These are phyloP conservation scores for Irpex lacteus DNA, from an alignment of 1,284 basidiomycete genomes.

Conservation along the genomic window DNA sequence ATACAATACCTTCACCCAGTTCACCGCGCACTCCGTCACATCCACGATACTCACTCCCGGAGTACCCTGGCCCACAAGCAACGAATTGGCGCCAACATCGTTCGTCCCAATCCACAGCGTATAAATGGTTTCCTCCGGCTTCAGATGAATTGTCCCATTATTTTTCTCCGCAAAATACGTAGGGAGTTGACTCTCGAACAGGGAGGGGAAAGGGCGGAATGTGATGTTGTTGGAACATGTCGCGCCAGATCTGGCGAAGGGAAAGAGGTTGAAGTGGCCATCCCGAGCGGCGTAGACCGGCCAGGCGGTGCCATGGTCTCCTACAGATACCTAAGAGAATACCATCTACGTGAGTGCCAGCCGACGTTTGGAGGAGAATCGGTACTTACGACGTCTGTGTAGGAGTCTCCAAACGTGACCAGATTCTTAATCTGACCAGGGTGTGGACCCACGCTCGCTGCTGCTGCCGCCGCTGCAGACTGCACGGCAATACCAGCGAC, in stretches of 20 bases:
- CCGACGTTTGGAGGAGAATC: too few species aligned
- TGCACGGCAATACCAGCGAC: too few species aligned
- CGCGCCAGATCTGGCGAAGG: conserved; percentile 42
- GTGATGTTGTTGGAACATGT: conserved; percentile 45
- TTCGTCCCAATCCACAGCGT: conserved; percentile 54
- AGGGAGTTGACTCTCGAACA: conserved; percentile 39
- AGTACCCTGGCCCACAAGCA: conserved; percentile 36
- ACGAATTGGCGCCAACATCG: conserved; percentile 38
- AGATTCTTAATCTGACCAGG: conserved; percentile 40
- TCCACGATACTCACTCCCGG: conserved; percentile 40
- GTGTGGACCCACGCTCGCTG: conserved; percentile 10
- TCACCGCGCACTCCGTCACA: conserved; percentile 39
- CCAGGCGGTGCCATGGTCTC: conserved; percentile 30
- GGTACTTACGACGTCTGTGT: conserved; percentile 34
- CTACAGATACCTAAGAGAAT: not conserved
- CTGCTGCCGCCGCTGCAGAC: too few species aligned
- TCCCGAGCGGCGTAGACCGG: conserved; percentile 39
- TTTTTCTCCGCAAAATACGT: conserved; percentile 31
- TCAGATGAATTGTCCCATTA: conserved; percentile 25
- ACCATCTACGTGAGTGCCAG: not conserved
- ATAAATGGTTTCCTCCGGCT: conserved; percentile 38
- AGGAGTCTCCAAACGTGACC: conserved; percentile 47
- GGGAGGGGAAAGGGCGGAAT: conserved; percentile 34
- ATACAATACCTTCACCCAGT: conserved; percentile 39
- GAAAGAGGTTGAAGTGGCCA: conserved; percentile 36